Percentiles rank a stretch among this genome's conserved stretches.
Conservation (phyloP, 257 asterid species). For the Rauvolfia tetraphylla region DNA sequence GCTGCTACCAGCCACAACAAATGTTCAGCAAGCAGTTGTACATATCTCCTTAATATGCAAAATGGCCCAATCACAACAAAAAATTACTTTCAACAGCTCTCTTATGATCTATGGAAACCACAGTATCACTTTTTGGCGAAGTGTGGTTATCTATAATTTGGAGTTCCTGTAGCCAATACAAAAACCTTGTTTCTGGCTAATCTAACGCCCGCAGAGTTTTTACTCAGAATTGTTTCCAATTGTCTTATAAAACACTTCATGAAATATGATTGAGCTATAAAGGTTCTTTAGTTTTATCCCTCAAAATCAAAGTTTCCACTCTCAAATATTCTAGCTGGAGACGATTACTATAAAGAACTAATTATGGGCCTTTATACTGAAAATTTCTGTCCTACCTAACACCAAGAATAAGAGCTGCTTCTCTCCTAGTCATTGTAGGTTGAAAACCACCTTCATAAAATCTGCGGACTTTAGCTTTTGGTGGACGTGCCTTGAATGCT, state of each 20-base stretch:
- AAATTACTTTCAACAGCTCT: background rate
- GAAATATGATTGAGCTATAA: background rate
- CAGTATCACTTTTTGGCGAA: background rate
- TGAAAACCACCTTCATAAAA: conserved; percentile 44
- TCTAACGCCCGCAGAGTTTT: background rate
- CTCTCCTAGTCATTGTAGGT: conserved; percentile 37
- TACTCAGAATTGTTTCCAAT: background rate
- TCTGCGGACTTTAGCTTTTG: conserved; percentile 26
- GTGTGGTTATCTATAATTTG: background rate
- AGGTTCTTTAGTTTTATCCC: background rate
- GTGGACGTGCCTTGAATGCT: conserved; percentile 36
- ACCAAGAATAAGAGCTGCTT: conserved; percentile 42
- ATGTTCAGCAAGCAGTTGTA: background rate
- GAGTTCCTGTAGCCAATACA: no score
- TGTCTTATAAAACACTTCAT: background rate
- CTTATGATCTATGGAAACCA: background rate
- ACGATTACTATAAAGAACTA: background rate
- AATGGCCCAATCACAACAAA: background rate
- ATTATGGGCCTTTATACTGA: background rate
- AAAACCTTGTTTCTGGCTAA: background rate
- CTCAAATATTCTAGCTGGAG: background rate
- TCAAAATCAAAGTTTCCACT: background rate
- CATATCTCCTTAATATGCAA: background rate
- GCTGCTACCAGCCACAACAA: background rate
- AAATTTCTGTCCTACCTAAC: conserved; percentile 16